Conservation (phyloP, 2,329 filamentous ascomycete genomes). For the Beauveria asiatica region DNA sequence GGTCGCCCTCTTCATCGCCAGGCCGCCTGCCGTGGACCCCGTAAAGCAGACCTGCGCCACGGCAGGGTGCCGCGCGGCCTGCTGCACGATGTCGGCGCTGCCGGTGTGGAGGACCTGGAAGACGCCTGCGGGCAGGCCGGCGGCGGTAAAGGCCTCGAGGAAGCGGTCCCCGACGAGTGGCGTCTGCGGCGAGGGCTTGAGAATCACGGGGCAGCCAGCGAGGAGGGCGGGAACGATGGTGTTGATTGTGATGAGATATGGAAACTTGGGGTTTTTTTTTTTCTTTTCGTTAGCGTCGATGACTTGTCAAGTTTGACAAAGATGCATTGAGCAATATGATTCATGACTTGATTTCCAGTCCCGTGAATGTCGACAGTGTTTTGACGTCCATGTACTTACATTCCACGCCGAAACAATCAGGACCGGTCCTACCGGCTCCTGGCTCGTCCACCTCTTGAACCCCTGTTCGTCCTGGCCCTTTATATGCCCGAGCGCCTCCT, state of each 20-base stretch:
- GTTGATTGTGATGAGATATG: conserved; percentile 89
- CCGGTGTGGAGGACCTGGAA: conserved; percentile 90
- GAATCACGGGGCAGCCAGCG: conserved; percentile 80
- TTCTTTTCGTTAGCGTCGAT: conserved; percentile 10
- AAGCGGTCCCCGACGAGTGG: conserved; percentile 85
- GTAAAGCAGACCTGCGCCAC: conserved; percentile 85
- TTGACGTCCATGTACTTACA: conserved; percentile 42
- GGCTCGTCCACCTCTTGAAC: conserved; percentile 83
- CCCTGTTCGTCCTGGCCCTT: conserved; percentile 76
- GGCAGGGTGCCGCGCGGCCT: conserved; percentile 66
- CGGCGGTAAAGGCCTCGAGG: conserved; percentile 64
- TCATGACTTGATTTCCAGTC: too few relatives aligned
- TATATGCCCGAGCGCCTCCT: conserved; percentile 69
- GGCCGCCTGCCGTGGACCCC: conserved; percentile 78
- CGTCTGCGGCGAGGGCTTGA: conserved; percentile 92
- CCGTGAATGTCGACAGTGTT: not conserved
- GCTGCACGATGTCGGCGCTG: conserved; percentile 65
- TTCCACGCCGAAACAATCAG: conserved; percentile 95
- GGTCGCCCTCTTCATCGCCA: conserved; percentile 77
- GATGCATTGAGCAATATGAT: too few relatives aligned
- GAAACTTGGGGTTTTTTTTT: conserved; percentile 60
- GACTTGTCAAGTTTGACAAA: not conserved
- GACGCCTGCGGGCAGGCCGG: conserved; percentile 74
- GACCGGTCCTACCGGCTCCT: conserved; percentile 78
- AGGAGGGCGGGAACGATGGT: conserved; percentile 86